phyloP scores from a whole-genome alignment of 495 filamentous ascomycete species.

The Neurospora pannonica region DNA sequence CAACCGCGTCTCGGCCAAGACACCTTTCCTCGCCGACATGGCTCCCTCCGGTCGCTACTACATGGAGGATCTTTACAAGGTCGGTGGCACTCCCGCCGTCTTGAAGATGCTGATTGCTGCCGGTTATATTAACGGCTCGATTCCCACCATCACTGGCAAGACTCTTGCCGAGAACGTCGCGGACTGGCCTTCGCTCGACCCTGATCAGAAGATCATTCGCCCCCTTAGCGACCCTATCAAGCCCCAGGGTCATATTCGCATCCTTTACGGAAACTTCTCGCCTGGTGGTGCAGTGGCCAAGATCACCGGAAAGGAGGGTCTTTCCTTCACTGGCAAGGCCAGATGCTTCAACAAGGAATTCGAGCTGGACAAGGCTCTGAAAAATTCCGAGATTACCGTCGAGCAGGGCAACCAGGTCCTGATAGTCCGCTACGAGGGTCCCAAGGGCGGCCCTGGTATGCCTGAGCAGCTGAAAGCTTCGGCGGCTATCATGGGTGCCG shows the following conservation, averaged over 20 bases:
- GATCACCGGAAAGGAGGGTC: conserved; percentile 94
- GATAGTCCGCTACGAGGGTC: conserved; percentile 91
- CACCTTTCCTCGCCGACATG: conserved; percentile 89
- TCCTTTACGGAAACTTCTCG: conserved; percentile 82
- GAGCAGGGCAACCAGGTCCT: conserved; percentile 73
- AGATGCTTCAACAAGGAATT: conserved; percentile 88
- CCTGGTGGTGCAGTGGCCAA: conserved; percentile 92
- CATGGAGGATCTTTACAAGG: conserved; percentile 92
- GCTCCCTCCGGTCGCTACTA: conserved; percentile 80
- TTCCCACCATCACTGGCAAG: conserved; percentile 86
- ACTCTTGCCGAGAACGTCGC: conserved; percentile 83
- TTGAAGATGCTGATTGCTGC: conserved; percentile 85
- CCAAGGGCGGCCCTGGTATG: conserved; percentile 94
- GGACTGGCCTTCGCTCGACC: conserved; percentile 68
- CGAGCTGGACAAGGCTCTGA: conserved; percentile 66
- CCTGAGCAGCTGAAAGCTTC: conserved; percentile 90
- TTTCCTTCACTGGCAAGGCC: conserved; percentile 70
- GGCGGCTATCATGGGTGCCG: conserved; percentile 88
- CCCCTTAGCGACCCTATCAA: conserved; percentile 80
- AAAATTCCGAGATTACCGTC: conserved; percentile 54
- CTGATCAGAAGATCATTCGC: conserved; percentile 78
- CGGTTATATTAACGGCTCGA: conserved; percentile 70
- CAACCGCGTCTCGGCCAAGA: conserved; percentile 77
- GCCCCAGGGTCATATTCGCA: conserved; percentile 75
- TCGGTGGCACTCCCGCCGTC: conserved; percentile 84